Evolutionary conservation across 2,329 filamentous ascomycete species (phyloP).

Genomic region (Aureobasidium namibiae): DNA sequence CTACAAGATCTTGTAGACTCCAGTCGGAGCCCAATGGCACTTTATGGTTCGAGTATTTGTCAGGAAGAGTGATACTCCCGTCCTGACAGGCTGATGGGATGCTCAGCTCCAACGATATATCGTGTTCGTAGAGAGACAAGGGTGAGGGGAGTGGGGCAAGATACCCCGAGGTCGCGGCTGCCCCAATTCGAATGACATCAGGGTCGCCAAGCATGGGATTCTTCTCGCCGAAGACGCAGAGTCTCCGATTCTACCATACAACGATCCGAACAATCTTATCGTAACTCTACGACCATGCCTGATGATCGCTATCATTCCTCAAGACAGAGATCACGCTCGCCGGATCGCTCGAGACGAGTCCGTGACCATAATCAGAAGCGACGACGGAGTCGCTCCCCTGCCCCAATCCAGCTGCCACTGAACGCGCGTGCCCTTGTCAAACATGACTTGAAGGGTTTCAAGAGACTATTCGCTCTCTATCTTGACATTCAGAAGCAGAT

Average conservation of each 20-base stretch:
- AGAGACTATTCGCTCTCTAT: constrained; percentile 72
- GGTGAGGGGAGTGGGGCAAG: background rate
- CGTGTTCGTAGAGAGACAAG: background rate
- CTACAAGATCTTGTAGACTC: background rate
- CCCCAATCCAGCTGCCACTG: constrained; percentile 47
- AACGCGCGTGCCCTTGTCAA: constrained; percentile 59
- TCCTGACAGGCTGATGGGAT: background rate
- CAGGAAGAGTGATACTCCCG: background rate
- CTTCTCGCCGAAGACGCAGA: background rate
- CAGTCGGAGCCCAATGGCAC: background rate
- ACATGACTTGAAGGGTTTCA: constrained; percentile 57
- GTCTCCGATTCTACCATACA: too few species aligned
- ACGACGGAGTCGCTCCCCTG: constrained; percentile 15
- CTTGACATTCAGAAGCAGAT: constrained; percentile 80
- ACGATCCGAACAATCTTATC: too few species aligned
- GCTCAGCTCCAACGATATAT: too few species aligned
- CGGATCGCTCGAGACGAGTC: background rate
- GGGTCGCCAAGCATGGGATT: background rate
- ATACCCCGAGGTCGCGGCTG: background rate
- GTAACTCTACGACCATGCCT: background rate
- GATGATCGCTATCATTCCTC: constrained; percentile 1
- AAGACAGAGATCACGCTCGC: constrained; percentile 5
- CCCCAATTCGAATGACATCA: background rate
- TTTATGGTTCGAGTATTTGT: too few species aligned
- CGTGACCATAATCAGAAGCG: constrained; percentile 1